Evolutionary conservation across 495 filamentous ascomycete genomes (phyloP).

Genomic region (Bombardia bombarda): DNA sequence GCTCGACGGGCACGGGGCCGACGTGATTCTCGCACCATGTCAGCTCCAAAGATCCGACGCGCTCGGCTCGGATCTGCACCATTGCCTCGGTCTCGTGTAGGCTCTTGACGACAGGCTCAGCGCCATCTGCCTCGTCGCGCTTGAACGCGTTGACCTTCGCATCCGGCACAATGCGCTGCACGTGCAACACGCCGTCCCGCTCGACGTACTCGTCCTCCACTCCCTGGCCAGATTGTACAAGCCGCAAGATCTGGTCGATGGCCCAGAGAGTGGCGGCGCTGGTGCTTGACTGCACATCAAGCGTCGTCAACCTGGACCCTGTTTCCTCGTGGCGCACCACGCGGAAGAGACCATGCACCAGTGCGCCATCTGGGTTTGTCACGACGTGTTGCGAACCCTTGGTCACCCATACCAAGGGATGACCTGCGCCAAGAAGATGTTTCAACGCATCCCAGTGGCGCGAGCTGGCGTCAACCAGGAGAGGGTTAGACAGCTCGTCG

Average conservation of each 20-base stretch:
- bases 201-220: slow-evolving; percentile 22
- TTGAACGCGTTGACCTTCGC: slow-evolving; percentile 9
- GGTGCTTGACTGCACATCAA: slow-evolving; percentile 24
- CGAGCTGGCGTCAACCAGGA: slow-evolving; percentile 5
- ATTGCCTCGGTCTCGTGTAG: not conserved
- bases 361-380: slow-evolving; percentile 22
- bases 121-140: not conserved
- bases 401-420: slow-evolving; percentile 28
- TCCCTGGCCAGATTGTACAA: not conserved
- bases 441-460: slow-evolving; percentile 18
- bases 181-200: slow-evolving; percentile 20
- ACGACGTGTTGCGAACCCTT: slow-evolving; percentile 22
- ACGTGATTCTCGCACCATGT: slow-evolving; percentile 1
- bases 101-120: not conserved
- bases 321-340: slow-evolving; percentile 24
- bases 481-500: slow-evolving; percentile 13
- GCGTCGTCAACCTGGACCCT: slow-evolving; percentile 15
- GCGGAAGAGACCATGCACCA: slow-evolving; percentile 23
- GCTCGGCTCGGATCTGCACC: slow-evolving; percentile 9
- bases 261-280: slow-evolving; percentile 8
- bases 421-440: slow-evolving; percentile 5
- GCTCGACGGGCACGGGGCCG: slow-evolving; percentile 1
- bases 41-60: slow-evolving; percentile 14
- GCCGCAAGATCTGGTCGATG: not conserved
- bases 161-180: slow-evolving; percentile 20